phyloP scores from a whole-genome alignment of 2,329 filamentous ascomycete genomes.

The Pseudonectria buxi region DNA sequence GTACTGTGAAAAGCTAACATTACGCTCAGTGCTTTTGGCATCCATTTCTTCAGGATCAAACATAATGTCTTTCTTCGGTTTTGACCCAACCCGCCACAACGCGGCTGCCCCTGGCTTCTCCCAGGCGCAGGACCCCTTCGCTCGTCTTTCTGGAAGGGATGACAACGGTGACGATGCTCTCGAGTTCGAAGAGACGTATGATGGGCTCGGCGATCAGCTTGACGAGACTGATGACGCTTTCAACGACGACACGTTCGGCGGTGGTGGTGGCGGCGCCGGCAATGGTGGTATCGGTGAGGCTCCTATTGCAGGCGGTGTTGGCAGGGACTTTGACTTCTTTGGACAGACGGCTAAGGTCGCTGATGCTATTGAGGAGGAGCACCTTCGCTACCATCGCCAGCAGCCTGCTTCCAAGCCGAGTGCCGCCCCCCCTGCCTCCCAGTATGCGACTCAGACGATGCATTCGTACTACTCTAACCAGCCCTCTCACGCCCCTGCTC shows the following conservation, averaged over 20 bases:
- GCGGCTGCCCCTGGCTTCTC: constrained; percentile 71
- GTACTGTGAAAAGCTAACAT: constrained; percentile 12
- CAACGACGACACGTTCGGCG: constrained; percentile 91
- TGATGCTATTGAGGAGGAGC: constrained; percentile 83
- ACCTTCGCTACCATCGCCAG: constrained; percentile 73
- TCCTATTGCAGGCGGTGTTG: constrained; percentile 45
- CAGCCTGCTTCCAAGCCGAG: constrained; percentile 46
- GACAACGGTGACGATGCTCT: constrained; percentile 52
- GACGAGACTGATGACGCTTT: constrained; percentile 89
- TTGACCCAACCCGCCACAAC: constrained; percentile 67
- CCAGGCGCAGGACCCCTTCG: constrained; percentile 79
- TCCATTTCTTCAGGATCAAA: constrained; percentile 14
- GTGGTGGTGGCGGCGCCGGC: too few species aligned
- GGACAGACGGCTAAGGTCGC: constrained; percentile 84
- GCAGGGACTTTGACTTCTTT: constrained; percentile 96
- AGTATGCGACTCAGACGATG: constrained; percentile 33
- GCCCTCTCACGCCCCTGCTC: constrained; percentile 42
- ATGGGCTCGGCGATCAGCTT: constrained; percentile 84
- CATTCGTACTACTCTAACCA: constrained; percentile 18
- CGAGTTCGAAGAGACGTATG: constrained; percentile 96
- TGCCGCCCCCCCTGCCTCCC: constrained; percentile 27
- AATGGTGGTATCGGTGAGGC: too few species aligned
- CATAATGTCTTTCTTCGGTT: constrained; percentile 87
- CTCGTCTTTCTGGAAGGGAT: constrained; percentile 62
- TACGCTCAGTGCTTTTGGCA: constrained; percentile 16